Percentiles rank a stretch among this genome's conserved stretches.
phyloP scores from a whole-genome alignment of 768 basidiomycete species.

The Tulasnella sp. region DNA sequence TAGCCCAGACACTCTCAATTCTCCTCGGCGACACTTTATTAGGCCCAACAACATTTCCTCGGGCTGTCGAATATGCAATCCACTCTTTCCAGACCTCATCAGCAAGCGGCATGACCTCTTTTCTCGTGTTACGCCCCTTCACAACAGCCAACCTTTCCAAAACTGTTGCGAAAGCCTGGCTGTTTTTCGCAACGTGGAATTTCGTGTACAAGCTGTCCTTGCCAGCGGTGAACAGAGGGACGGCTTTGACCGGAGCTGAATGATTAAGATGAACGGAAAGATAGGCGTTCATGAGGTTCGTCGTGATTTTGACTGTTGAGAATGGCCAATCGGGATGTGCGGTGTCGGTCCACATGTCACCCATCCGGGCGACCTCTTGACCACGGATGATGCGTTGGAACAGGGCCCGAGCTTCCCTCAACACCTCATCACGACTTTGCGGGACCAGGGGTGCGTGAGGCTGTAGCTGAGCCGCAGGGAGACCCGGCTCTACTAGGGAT shows the following conservation, averaged over 20 bases:
- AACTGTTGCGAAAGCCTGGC: not conserved
- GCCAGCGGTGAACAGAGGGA: conserved; percentile 17
- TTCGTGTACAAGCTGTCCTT: not conserved
- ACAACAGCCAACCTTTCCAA: conserved; percentile 12
- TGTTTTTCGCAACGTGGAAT: not conserved
- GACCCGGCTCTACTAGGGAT: not conserved
- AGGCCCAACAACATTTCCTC: not conserved
- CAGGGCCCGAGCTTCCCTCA: conserved; percentile 55
- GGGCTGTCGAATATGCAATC: not conserved
- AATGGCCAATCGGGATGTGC: conserved; percentile 32
- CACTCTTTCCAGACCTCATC: conserved; percentile 54
- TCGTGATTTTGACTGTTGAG: conserved; percentile 40
- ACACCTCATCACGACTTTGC: conserved; percentile 57
- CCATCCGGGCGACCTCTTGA: conserved; percentile 9
- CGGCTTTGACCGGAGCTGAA: conserved; percentile 35
- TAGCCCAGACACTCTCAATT: conserved; percentile 57
- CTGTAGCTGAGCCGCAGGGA: not conserved
- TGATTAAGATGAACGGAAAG: conserved; percentile 64
- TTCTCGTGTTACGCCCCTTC: conserved; percentile 1
- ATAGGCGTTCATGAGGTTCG: conserved; percentile 68
- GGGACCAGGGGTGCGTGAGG: conserved; percentile 28
- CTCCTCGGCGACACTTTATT: conserved; percentile 19
- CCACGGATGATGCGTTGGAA: conserved; percentile 50
- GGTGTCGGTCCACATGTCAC: not conserved
- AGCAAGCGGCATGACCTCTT: conserved; percentile 39